Evolutionary conservation across 1,284 basidiomycete genomes (phyloP), one percentile per base, ranked within the genome.

Genomic region (Fomitopsis palustris): DNA sequence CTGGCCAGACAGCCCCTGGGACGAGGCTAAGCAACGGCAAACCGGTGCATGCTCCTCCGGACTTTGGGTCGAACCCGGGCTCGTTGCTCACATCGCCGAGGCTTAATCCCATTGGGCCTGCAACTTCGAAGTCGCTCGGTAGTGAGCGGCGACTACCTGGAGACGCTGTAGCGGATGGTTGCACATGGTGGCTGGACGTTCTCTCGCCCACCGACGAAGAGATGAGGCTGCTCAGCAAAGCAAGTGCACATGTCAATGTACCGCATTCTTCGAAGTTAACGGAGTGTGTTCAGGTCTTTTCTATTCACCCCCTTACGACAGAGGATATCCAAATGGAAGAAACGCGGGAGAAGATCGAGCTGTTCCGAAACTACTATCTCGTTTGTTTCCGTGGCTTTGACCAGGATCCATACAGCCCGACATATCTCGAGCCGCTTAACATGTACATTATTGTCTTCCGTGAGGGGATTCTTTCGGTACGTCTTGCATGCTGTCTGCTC

Each of bases 281-380:
- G 12, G 14, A 58, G 31, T 23, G 58, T 31, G 35, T 9, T 12
- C 65, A 96, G 94, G 95, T 96, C 14, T 99, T 98, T 75, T 86
- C 85, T 16, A 98, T 99, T 69, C 97, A 99, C 77, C 97, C 97
- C 3, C 82, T 99, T 63, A 99, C 97, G 5, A 97, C 96, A 16
- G 97, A 99, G 79, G 97, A 99, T 80, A 99, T 99, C 70, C 87
- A 95, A 69, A 98, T 98, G 90, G 96, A 99, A 74, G 97, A 99
- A 78, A 94, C 96, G 39, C 93, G 97, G 67, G 97, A 99, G 77
- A 99, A 99, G 82, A 99, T 99, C 67, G 97, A 99, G 74, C 84
- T 99, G 19, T 99, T 99, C 84, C 83, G 96, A 59, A 98, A 97
- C 74, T 99, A 99, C 74, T 99, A 98, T 73, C 87, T 99, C 54